Base-by-base conservation (phyloP, 495 filamentous ascomycete genomes). In the Hypoxylon trugodes region DNA sequence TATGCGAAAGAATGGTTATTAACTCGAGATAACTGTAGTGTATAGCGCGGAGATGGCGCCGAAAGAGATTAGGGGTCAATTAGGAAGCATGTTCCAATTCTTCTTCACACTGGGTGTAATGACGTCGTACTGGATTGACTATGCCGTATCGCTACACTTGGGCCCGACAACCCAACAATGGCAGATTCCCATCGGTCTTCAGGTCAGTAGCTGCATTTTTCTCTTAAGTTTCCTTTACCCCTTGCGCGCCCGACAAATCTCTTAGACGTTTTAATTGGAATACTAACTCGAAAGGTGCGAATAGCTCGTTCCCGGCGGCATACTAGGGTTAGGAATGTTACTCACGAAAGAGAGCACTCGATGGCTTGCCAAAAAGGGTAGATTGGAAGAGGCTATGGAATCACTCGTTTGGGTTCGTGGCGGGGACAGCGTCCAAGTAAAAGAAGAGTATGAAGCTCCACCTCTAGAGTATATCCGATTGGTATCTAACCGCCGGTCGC, bases 11-110 rank as follows among this genome's bases (percentile, higher is more conserved):
- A 30, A 30, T 5, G 28, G 28, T 30, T 10, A 30, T 18, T 15
- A 2, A 36, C 15, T 24, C 12, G 19, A 3, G 19, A 47, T 13
- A 16, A 13, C 43, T 47, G 25, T 35, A 61, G 49, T 82, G 66
- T 84, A 77, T 59, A 76, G 69, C 24, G 76, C 79, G 2, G 81
- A 83, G 56, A 84, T 82, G 79, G 73, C 80, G 25, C 81, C 81
- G 13, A 82, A 81, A 59, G 72, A 80, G 41, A 78, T 83, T 13
- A 74, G 81, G 9, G 81, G 80, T 26, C 72, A 73, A 53, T 54
- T 81, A 5, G 80, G 66, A 42, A 76, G 68, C 7, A 70, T 80
- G 21, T 78, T 81, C 22, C 81, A 83, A 57, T 76, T 74, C 61
- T 76, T 83, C 55, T 83, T 80, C 42, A 77, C 79, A 0, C 60